Percentiles rank a stretch among this genome's conserved stretches.
Conservation (phyloP, 1,139 yeast species). For the Lodderomyces elongisporus region DNA sequence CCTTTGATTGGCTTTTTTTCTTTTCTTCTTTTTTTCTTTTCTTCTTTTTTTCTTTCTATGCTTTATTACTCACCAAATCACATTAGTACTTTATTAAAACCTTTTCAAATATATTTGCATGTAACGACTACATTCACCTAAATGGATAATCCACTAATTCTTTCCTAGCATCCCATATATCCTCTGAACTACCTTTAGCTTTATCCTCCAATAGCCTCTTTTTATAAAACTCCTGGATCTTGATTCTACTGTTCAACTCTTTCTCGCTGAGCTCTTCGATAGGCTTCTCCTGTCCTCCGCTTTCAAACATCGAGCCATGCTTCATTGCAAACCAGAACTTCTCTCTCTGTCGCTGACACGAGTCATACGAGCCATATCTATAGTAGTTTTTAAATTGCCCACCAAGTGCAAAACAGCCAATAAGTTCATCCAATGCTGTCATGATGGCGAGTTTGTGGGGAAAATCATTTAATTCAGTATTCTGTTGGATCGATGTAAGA, state of each 20-base stretch:
- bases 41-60: not conserved
- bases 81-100: no score
- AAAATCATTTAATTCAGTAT: constrained; percentile 26
- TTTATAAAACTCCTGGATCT: constrained; percentile 69
- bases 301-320: constrained; percentile 37
- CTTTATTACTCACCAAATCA: no score
- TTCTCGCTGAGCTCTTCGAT: constrained; percentile 39
- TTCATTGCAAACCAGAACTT: constrained; percentile 79
- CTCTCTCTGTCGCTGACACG: constrained; percentile 64
- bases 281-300: constrained; percentile 12
- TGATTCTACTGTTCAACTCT: constrained; percentile 45
- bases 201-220: constrained; percentile 56
- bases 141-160: constrained; percentile 26
- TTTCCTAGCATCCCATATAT: constrained; percentile 64
- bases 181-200: constrained; percentile 70
- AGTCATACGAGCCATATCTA: constrained; percentile 70
- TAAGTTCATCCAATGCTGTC: constrained; percentile 81
- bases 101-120: no score
- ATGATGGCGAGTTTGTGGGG: constrained; percentile 40
- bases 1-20: not conserved
- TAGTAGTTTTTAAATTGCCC: constrained; percentile 83
- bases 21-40: not conserved
- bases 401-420: constrained; percentile 83
- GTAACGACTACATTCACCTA: no score
- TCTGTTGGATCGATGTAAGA: constrained; percentile 24